Evolutionary conservation across 208 protist species (phyloP).

Genomic region (Paratrypanosoma confusum): DNA sequence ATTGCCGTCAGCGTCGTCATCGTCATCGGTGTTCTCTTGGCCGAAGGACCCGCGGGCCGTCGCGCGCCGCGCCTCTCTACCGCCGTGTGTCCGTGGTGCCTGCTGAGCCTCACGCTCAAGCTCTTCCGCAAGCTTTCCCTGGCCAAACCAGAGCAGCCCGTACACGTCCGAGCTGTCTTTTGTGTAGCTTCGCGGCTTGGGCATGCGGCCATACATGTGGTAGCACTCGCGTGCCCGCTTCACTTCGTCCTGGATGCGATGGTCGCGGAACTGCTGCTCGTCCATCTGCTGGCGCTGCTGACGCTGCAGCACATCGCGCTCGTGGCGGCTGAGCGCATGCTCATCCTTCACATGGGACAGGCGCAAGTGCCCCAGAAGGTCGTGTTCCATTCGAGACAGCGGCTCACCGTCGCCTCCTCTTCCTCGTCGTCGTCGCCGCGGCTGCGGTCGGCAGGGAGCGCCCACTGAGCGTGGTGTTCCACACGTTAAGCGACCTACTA

Average conservation of each 20-base stretch:
- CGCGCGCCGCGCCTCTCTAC: too few species aligned
- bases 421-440: too few species aligned
- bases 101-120: not conserved
- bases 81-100: too few species aligned
- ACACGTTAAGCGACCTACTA: too few species aligned
- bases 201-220: conserved; percentile 1
- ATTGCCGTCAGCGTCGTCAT: too few species aligned
- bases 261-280: conserved; percentile 7
- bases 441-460: too few species aligned
- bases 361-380: conserved; percentile 7
- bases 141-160: conserved; percentile 12
- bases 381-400: too few species aligned
- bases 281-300: conserved; percentile 2
- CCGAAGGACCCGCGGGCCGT: too few species aligned
- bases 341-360: conserved; percentile 10
- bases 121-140: conserved; percentile 10
- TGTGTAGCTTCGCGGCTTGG: conserved; percentile 6
- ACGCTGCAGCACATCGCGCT: not conserved
- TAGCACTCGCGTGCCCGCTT: conserved; percentile 7
- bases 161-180: conserved; percentile 2
- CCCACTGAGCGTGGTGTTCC: too few species aligned
- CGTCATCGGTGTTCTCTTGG: too few species aligned
- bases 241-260: conserved; percentile 4
- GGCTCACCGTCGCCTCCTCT: too few species aligned
- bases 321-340: conserved; percentile 1